These are phyloP conservation scores for Candolleomyces aberdarensis DNA, from an alignment of 768 basidiomycete species.

Conservation along the genomic window DNA sequence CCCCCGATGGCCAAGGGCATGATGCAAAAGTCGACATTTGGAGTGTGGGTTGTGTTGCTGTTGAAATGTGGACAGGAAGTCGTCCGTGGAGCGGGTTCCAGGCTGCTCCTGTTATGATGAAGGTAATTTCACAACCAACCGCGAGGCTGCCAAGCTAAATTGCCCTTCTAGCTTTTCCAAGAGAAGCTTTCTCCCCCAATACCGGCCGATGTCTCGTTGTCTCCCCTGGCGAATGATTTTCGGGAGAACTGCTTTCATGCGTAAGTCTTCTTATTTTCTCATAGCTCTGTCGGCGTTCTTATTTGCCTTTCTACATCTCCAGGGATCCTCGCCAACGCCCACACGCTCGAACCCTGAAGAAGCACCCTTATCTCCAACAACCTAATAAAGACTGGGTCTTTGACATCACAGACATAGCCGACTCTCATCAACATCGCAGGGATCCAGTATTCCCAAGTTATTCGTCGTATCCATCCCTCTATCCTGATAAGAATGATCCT, in stretches of 20 bases:
- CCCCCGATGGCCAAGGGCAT: conserved; percentile 72
- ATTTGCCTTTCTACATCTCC: background rate
- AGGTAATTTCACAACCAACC: conserved; percentile 41
- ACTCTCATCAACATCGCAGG: background rate
- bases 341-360: background rate
- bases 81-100: conserved; percentile 83
- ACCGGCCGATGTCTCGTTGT: background rate
- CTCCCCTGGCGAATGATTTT: background rate
- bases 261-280: background rate
- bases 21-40: conserved; percentile 96
- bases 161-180: background rate
- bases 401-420: conserved; percentile 4
- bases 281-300: too few species aligned
- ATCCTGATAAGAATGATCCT: too few species aligned
- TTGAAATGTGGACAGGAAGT: conserved; percentile 96
- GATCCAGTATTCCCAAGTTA: too few species aligned
- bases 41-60: conserved; percentile 89
- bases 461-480: too few species aligned
- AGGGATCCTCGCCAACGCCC: conserved; percentile 7
- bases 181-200: background rate
- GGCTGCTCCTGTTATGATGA: conserved; percentile 70
- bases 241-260: background rate
- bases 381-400: background rate
- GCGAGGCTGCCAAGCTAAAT: background rate
- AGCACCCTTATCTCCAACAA: conserved; percentile 5